phyloP scores from a whole-genome alignment of 305 asterid genomes.

The Rubia peregrina region DNA sequence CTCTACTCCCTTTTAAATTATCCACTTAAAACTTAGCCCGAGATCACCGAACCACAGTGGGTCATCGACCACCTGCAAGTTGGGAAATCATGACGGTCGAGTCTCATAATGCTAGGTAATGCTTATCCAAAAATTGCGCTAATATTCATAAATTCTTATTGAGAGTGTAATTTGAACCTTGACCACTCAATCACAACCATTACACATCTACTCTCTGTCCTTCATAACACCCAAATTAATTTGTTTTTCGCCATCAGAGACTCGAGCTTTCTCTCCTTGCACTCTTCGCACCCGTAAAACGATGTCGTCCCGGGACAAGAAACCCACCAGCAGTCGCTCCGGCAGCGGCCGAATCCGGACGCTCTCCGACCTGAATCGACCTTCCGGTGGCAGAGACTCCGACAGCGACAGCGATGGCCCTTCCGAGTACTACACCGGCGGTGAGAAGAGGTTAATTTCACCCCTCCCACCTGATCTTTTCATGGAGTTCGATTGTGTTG shows the following conservation, averaged over 20 bases:
- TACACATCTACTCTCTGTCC: too few relatives aligned
- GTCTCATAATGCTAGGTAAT: too few relatives aligned
- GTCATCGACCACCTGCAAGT: too few relatives aligned
- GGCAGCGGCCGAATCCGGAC: conserved; percentile 81
- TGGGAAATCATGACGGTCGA: too few relatives aligned
- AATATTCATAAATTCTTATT: too few relatives aligned
- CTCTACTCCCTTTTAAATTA: too few relatives aligned
- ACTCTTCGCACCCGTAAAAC: background rate
- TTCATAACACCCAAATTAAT: background rate
- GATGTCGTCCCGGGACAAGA: conserved; percentile 77
- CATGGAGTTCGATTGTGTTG: background rate
- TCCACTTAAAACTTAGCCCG: too few relatives aligned
- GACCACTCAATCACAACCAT: too few relatives aligned
- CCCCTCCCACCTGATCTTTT: background rate
- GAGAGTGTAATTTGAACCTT: too few relatives aligned
- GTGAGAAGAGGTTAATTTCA: conserved; percentile 63
- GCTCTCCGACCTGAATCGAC: conserved; percentile 83
- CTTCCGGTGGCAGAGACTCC: conserved; percentile 64
- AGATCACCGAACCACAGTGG: too few relatives aligned
- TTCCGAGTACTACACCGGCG: conserved; percentile 84
- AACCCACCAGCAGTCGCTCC: conserved; percentile 46
- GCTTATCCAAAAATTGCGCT: too few relatives aligned
- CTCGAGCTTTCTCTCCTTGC: background rate
- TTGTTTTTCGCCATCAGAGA: background rate
- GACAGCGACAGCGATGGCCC: conserved; percentile 79